phyloP scores from a whole-genome alignment of 2,329 filamentous ascomycete species.

The Claviceps africana region DNA sequence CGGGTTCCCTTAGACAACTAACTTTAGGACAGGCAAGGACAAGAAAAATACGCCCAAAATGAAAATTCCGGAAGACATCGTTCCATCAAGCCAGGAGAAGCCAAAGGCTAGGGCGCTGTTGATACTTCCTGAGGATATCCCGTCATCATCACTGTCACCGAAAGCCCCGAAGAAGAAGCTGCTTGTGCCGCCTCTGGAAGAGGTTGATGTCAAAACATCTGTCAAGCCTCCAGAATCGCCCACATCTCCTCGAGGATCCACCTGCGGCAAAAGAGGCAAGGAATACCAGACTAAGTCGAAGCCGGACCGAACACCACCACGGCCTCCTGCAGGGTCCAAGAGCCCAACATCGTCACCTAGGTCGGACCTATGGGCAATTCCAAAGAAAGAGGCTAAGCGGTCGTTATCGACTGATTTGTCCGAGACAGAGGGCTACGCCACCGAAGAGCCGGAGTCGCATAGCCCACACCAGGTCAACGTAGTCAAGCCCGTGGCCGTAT shows the following conservation, averaged over 20 bases:
- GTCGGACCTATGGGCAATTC: background rate
- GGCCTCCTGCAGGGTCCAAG: constrained; percentile 10
- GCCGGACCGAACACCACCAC: constrained; percentile 4
- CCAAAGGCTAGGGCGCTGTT: background rate
- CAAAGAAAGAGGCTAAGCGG: background rate
- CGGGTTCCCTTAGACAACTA: background rate
- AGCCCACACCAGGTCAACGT: constrained; percentile 3
- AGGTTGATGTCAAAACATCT: background rate
- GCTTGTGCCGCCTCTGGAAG: background rate
- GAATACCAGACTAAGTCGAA: background rate
- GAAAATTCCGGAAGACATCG: constrained; percentile 1
- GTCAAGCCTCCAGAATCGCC: background rate
- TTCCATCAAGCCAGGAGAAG: constrained; percentile 4
- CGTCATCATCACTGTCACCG: background rate
- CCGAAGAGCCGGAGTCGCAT: background rate
- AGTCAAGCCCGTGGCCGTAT: constrained; percentile 23
- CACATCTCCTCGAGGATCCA: background rate
- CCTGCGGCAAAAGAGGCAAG: background rate
- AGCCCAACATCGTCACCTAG: constrained; percentile 9
- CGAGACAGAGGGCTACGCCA: constrained; percentile 1
- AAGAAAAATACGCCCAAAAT: background rate
- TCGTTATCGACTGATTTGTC: background rate
- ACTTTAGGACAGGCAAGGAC: background rate
- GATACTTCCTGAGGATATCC: background rate
- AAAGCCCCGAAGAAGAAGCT: constrained; percentile 2